A percentile compares a stretch with the other conserved stretches of the same genome.
Conservation (phyloP, 2,329 filamentous ascomycete species). For the Phialophora tarda region DNA sequence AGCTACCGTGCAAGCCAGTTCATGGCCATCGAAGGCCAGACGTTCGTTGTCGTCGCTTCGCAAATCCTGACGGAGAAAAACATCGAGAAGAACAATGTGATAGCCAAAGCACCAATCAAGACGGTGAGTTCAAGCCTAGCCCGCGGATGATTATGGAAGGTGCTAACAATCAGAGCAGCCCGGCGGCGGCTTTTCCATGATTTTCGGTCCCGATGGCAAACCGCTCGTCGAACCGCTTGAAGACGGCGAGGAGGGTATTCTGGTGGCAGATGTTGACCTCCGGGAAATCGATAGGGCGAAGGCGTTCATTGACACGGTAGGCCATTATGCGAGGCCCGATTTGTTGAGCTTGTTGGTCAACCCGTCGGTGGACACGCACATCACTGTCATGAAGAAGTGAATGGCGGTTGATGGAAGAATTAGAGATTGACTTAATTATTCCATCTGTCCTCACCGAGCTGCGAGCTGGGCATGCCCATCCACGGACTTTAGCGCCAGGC, state of each 20-base stretch:
- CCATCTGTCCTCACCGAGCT: too few species aligned
- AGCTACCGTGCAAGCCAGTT: slow-evolving; percentile 11
- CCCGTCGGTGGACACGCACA: not conserved
- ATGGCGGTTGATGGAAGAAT: too few species aligned
- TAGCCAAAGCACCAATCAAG: slow-evolving; percentile 5
- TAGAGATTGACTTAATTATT: too few species aligned
- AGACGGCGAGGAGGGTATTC: slow-evolving; percentile 51
- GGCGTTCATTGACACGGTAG: slow-evolving; percentile 53
- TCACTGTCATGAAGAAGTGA: too few species aligned
- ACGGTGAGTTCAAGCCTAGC: not conserved
- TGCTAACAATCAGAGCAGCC: not conserved
- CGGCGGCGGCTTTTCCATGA: slow-evolving; percentile 52
- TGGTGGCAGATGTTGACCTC: slow-evolving; percentile 57
- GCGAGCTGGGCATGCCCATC: too few species aligned
- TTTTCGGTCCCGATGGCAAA: slow-evolving; percentile 59
- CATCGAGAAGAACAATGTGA: slow-evolving; percentile 9
- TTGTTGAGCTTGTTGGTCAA: slow-evolving; percentile 54
- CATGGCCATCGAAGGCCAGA: slow-evolving; percentile 23
- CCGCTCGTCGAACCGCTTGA: slow-evolving; percentile 48
- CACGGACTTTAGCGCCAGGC: too few species aligned
- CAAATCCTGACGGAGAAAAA: slow-evolving; percentile 14
- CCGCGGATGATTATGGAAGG: too few species aligned
- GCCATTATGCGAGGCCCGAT: slow-evolving; percentile 59
- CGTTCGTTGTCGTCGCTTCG: slow-evolving; percentile 20
- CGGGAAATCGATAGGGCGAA: slow-evolving; percentile 49